Evolutionary conservation across 495 filamentous ascomycete genomes (phyloP).

Genomic region (Xylaria telfairii): DNA sequence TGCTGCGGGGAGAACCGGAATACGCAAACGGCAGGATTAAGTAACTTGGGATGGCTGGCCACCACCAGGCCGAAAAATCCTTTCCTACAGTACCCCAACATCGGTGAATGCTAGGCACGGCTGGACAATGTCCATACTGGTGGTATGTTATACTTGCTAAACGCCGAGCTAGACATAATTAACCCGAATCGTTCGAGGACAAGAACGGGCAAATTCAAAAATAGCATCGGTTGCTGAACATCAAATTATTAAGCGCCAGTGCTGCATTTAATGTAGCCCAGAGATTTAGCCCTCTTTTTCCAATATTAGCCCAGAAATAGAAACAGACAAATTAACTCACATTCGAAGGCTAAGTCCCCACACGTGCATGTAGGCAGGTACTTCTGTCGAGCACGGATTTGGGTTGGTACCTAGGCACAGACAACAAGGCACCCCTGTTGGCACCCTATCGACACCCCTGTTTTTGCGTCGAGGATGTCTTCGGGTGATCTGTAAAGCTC

Average conservation of each 20-base stretch:
- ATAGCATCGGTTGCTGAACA: conserved; percentile 37
- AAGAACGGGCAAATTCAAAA: conserved; percentile 42
- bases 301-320: conserved; percentile 36
- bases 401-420: not conserved
- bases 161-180: conserved; percentile 28
- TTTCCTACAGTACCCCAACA: conserved; percentile 15
- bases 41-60: not conserved
- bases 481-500: conserved; percentile 23
- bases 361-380: conserved; percentile 14
- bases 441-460: no score
- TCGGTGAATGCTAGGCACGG: conserved; percentile 1
- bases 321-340: conserved; percentile 39
- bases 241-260: conserved; percentile 21
- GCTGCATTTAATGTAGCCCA: conserved; percentile 6
- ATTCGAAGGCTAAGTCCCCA: not conserved
- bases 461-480: conserved; percentile 9
- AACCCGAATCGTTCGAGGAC: conserved; percentile 23
- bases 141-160: conserved; percentile 12
- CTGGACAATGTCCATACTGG: conserved; percentile 9
- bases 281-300: conserved; percentile 29
- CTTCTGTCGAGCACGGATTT: conserved; percentile 4
- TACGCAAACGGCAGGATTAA: not conserved
- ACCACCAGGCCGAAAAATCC: not conserved
- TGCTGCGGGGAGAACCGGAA: conserved; percentile 14
- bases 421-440: not conserved